A percentile compares a stretch with the other conserved stretches of the same genome.
Conservation (phyloP, 306 rosid genomes). For the Amphicarpaea edgeworthii region DNA sequence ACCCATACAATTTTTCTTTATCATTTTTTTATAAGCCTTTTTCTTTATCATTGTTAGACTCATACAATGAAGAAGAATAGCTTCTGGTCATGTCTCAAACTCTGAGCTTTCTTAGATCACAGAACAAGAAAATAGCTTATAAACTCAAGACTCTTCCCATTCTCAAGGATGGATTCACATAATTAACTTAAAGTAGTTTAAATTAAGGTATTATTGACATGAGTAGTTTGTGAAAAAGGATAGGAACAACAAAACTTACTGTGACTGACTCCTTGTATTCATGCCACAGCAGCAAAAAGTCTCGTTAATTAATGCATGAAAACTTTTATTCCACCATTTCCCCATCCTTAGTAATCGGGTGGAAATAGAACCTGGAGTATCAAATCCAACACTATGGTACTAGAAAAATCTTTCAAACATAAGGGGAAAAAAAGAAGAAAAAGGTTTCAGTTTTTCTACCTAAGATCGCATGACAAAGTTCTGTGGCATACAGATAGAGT, state of each 20-base stretch:
- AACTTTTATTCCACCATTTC: constrained; percentile 19
- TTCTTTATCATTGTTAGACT: too few species aligned
- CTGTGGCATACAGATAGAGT: background rate
- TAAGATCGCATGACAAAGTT: background rate
- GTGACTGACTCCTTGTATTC: constrained; percentile 45
- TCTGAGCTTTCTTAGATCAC: constrained; percentile 69
- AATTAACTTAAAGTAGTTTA: constrained; percentile 38
- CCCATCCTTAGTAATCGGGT: constrained; percentile 25
- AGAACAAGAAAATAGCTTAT: constrained; percentile 32
- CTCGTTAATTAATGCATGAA: constrained; percentile 41
- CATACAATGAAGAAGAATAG: constrained; percentile 62
- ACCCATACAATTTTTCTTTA: too few species aligned
- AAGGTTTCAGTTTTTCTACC: constrained; percentile 16
- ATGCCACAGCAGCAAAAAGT: constrained; percentile 18
- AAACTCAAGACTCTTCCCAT: constrained; percentile 38
- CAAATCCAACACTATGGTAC: constrained; percentile 18
- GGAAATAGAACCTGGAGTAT: constrained; percentile 28
- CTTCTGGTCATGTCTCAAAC: constrained; percentile 87
- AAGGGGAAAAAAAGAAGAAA: constrained; percentile 20
- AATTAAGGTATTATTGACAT: constrained; percentile 31
- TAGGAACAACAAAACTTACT: constrained; percentile 46
- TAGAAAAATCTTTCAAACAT: background rate
- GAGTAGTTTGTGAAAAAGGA: constrained; percentile 43
- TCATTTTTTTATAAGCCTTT: too few species aligned
- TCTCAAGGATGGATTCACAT: constrained; percentile 43